Evolutionary conservation across 1,139 yeast genomes (phyloP), one percentile per base, ranked within the genome.

Genomic region (Zygoascus sp.): DNA sequence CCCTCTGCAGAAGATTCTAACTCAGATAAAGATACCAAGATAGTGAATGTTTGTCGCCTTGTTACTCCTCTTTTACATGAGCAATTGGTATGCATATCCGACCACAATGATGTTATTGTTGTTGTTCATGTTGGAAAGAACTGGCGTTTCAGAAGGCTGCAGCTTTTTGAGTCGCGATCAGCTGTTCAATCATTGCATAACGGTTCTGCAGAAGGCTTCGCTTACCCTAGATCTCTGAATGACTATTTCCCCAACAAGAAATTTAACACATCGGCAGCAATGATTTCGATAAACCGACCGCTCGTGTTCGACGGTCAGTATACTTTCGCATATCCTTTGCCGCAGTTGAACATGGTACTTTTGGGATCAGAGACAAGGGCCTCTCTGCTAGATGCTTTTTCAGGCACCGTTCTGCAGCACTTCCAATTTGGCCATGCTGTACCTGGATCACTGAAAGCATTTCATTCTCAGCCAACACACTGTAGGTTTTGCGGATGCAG

Each of bases 401-500:
- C 89, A 0, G 96, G 95, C 2, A 79, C 80, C 48, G 72, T 67
- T 52, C 76, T 73, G 61, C 78, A 70, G 60, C 74, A 63, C 60
- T 79, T 74, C 64, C 63, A 72, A 39, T 75, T 87, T 42, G 87
- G 84, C 1, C 76, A 77, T 42, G 82, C 80, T 67, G 80, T 79
- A 56, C 77, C 79, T 1, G 75, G 75, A 1, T 64, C 83, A 0
- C 74, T 87, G 51, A 70, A 74, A 50, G 92, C 83, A 0, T 80
- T 87, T 50, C 95, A 87, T 61, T 82, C 83, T 43, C 88, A 81
- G 56, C 95, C 95, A 2, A 81, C 88, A 0, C 95, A 88, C 67
- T 88, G 96, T 65, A 75, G 84, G 49, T 88, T 88, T 63, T 88
- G 96, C 69, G 96, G 96, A 1, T 83, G 95, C 68, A 90, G 86